phyloP scores from a whole-genome alignment of 352 stramenopile genomes.

The Thalassiosira sp. region DNA sequence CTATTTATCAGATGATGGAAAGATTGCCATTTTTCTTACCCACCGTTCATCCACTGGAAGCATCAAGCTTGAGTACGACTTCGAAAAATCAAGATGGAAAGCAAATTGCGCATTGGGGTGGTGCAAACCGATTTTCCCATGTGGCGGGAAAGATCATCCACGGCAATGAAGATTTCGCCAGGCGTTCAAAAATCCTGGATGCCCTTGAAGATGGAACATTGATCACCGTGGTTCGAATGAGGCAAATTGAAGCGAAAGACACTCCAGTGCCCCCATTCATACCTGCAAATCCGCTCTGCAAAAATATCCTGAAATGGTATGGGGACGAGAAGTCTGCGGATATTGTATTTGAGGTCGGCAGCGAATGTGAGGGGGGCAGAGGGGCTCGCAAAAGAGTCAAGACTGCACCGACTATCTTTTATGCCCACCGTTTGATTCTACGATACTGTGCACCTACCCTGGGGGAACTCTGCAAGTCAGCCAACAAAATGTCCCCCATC shows the following conservation, averaged over 20 bases:
- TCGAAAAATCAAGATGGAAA: too few relatives aligned
- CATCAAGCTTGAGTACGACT: too few relatives aligned
- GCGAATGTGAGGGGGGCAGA: neutral
- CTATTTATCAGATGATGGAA: too few relatives aligned
- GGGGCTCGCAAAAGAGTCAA: neutral
- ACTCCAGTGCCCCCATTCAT: constrained; percentile 7
- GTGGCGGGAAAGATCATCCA: too few relatives aligned
- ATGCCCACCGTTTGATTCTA: constrained; percentile 24
- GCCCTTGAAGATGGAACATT: neutral
- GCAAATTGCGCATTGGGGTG: too few relatives aligned
- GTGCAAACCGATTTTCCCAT: too few relatives aligned
- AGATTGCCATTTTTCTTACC: too few relatives aligned
- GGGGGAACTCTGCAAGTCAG: neutral
- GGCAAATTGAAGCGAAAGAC: neutral
- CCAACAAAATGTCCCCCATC: neutral
- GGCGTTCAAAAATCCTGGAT: neutral
- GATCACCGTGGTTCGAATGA: constrained; percentile 5
- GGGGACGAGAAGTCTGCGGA: too few relatives aligned
- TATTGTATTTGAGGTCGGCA: too few relatives aligned
- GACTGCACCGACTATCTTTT: neutral
- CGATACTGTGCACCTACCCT: constrained; percentile 1
- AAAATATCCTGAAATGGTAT: constrained; percentile 15
- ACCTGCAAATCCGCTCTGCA: constrained; percentile 9
- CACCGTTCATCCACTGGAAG: too few relatives aligned
- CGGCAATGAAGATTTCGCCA: neutral